phyloP scores from a whole-genome alignment of 2,329 filamentous ascomycete genomes.

The Nigrograna mackinnonii region DNA sequence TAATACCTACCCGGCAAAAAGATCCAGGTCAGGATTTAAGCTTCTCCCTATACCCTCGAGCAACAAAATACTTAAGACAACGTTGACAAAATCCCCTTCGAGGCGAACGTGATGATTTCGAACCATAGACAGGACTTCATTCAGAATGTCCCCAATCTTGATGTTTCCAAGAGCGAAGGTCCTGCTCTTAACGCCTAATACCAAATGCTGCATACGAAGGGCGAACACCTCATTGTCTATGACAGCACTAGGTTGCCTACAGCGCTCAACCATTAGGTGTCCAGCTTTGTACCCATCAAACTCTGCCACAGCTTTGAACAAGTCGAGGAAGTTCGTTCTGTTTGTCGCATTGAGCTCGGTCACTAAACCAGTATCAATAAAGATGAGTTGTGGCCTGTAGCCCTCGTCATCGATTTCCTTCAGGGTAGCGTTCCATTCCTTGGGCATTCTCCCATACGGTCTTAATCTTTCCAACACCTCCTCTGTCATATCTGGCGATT shows the following conservation, averaged over 20 bases:
- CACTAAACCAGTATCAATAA: conserved; percentile 95
- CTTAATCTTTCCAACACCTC: conserved; percentile 79
- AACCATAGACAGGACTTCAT: conserved; percentile 90
- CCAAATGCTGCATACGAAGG: conserved; percentile 94
- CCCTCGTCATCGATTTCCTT: conserved; percentile 80
- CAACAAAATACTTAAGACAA: conserved; percentile 91
- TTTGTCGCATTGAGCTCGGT: conserved; percentile 90
- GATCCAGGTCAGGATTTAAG: conserved; percentile 83
- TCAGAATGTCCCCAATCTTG: conserved; percentile 93
- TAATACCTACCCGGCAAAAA: conserved; percentile 69
- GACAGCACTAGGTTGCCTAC: conserved; percentile 88
- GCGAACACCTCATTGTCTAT: conserved; percentile 89
- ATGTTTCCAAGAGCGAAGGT: conserved; percentile 93
- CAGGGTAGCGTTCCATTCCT: conserved; percentile 76
- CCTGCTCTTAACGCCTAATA: conserved; percentile 84
- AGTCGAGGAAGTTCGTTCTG: conserved; percentile 86
- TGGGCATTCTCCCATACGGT: conserved; percentile 68
- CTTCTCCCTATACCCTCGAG: conserved; percentile 91
- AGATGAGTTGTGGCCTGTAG: conserved; percentile 91
- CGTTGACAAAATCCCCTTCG: conserved; percentile 97
- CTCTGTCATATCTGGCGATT: conserved; percentile 79
- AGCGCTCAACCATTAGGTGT: conserved; percentile 93
- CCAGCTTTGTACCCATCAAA: conserved; percentile 97
- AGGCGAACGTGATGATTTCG: conserved; percentile 88
- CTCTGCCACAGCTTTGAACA: conserved; percentile 94